Percentiles rank a stretch among this genome's conserved stretches.
Conservation (phyloP, 345 rosid species). For the Aethionema arabicum region DNA sequence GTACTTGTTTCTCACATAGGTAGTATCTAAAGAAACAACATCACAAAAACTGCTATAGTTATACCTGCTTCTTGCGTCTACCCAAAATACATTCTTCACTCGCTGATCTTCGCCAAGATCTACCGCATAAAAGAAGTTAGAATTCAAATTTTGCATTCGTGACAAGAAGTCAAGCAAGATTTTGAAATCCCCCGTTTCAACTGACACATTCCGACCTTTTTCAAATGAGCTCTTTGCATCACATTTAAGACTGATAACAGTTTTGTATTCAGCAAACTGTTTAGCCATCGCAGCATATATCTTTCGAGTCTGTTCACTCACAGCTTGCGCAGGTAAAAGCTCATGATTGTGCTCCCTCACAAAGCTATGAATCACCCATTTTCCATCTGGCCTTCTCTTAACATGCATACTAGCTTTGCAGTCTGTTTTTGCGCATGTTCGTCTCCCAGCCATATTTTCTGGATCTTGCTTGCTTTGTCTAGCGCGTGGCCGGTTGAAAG, state of each 20-base stretch:
- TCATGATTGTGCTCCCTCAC: slow-evolving; percentile 75
- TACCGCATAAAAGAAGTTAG: slow-evolving; percentile 65
- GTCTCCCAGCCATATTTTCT: slow-evolving; percentile 52
- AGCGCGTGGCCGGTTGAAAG: slow-evolving; percentile 55
- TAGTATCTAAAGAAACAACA: slow-evolving; percentile 59
- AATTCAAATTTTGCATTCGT: slow-evolving; percentile 50
- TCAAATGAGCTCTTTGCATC: slow-evolving; percentile 47
- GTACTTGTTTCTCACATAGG: slow-evolving; percentile 57
- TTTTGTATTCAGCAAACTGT: slow-evolving; percentile 65
- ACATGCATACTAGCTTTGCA: slow-evolving; percentile 87
- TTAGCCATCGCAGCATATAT: slow-evolving; percentile 75
- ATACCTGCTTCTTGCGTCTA: slow-evolving; percentile 66
- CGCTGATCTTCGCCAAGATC: slow-evolving; percentile 63
- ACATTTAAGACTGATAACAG: slow-evolving; percentile 49
- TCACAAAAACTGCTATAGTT: slow-evolving; percentile 58
- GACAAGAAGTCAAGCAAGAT: slow-evolving; percentile 49
- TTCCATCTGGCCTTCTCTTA: slow-evolving; percentile 71
- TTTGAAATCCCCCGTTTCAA: slow-evolving; percentile 56
- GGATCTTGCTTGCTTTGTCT: slow-evolving; percentile 63
- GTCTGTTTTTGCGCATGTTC: slow-evolving; percentile 61
- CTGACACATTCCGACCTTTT: slow-evolving; percentile 44
- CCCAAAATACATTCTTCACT: slow-evolving; percentile 59
- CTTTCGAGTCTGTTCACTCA: slow-evolving; percentile 68
- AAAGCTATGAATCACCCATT: slow-evolving; percentile 69
- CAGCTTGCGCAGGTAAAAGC: slow-evolving; percentile 75